Percentiles rank a stretch among this genome's conserved stretches.
phyloP scores from a whole-genome alignment of 805 yeast genomes.

The Tetrapisispora namnaoensis region DNA sequence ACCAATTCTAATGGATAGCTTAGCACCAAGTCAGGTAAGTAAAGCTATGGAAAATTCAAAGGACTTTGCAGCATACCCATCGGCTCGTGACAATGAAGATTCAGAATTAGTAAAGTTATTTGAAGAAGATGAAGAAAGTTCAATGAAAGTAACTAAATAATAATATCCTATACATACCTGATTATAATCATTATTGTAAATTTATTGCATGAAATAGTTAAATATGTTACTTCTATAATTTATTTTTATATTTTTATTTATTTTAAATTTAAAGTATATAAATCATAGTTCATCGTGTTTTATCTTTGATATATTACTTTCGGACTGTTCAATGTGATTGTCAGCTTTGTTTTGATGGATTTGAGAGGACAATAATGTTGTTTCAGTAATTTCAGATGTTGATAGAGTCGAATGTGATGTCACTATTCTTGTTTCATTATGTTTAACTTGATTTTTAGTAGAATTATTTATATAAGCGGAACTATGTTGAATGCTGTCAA shows the following conservation, averaged over 20 bases:
- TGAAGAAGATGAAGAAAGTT: background rate
- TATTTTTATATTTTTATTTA: background rate
- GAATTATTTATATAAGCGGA: background rate
- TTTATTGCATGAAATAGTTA: too few relatives aligned
- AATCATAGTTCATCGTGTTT: background rate
- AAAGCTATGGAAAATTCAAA: background rate
- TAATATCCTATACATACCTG: background rate
- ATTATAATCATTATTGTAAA: background rate
- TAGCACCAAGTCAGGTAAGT: background rate
- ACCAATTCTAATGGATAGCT: background rate
- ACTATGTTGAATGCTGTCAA: background rate
- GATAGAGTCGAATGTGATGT: background rate
- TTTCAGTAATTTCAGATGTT: background rate
- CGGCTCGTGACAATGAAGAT: background rate
- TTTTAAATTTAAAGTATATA: too few relatives aligned
- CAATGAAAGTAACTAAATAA: background rate
- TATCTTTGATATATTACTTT: background rate
- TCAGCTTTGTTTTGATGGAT: too few relatives aligned
- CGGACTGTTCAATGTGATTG: too few relatives aligned
- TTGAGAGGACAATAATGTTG: background rate
- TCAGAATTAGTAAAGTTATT: background rate
- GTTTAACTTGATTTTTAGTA: background rate
- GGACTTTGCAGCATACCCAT: background rate
- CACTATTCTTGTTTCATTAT: background rate
- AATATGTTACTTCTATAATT: background rate